Base-by-base conservation (phyloP, 1,284 basidiomycete genomes). In the Austroboletus novae-zelandiae region DNA sequence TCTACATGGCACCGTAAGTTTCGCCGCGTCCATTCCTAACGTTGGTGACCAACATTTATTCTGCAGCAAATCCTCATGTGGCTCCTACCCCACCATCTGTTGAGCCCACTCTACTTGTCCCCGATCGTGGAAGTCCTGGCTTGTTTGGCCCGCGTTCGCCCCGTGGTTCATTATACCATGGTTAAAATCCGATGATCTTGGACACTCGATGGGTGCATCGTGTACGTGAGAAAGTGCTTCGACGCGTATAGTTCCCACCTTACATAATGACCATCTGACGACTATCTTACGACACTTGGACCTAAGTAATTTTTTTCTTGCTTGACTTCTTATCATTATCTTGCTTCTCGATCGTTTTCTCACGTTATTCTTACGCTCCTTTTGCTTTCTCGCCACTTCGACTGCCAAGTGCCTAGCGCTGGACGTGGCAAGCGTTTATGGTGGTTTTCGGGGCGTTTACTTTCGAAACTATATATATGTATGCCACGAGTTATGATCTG, bases 1-100 rank as follows among this genome's bases (percentile, higher is more conserved):
- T 72, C 74, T 20, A 79, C 79, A 32, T 86, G 83, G 84, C 78
- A 77, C 70, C 82, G 83, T 86, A 60, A 69, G 82, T 72, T 56
- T 30, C 9, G 9, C n/a, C n/a, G 6, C 13, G 20, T 11, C 7
- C 47, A 47, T 50, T 20, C 30, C 48, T 13, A 18, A n/a, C 29
- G 20, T 13, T 32, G 23, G 4, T 48, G 48, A 31, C 15, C 49
- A 54, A 47, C 29, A 23, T n/a, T 36, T 6, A 13, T n/a, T n/a
- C 15, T 31, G 29, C 13, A 42, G 41, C 41, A 4, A 8, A 18
- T 13, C 41, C 41, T 9, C 4, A 9, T 17, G 8, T 43, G 13
- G 31, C 30, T n/a, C 42, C 42, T 18, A 43, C 30, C n/a, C 42
- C 42, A 27, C 42, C 42, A 2, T 23, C 31, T n/a, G 9, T 43